Base-by-base conservation (phyloP, 1,284 basidiomycete genomes). In the Malassezia nana region DNA sequence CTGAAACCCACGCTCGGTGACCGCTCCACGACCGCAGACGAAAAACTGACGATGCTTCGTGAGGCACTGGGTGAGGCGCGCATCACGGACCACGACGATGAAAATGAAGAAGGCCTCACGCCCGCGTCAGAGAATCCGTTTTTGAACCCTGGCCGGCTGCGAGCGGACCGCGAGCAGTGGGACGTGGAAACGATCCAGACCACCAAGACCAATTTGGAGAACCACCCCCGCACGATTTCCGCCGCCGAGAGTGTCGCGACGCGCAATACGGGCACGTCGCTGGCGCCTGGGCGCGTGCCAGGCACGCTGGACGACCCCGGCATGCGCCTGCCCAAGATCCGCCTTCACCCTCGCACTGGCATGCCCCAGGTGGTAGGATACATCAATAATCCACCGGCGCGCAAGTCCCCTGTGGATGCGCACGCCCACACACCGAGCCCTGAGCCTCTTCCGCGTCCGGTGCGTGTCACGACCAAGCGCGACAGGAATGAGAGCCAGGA, bases 51-150 rank as follows among this genome's bases (percentile, higher is more conserved):
- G 2, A 57, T 71, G 31, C 15, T 72, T 13, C 61, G 69, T 28
- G 52, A 65, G 41, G 69, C 58, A 13, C 55, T 72, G 1, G 69
- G 69, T 7, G 55, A 55, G 15, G 63, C 67, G 4, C 59, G 60
- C 15, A 57, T 69, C 46, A 66, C 72, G 47, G 86, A 87, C 1
- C 87, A 89, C 16, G 86, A 87, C 31, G 86, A 85, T 62, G 87
- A 89, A n/a, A 85, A 87, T 29, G 85, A 85, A 62, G 86, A 87
- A 60, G 89, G 85, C 63, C 78, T 79, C 66, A 84, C 83, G 2
- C 85, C 82, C 0, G 76, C 77, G 45, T 76, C 75, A 6, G 64
- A 69, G 42, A 56, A 56, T 16, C 54, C 54, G 13, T 56, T 56
- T 25, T 26, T 56, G 24, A 56, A 56, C 25, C 54, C 54, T 13